Conservation (phyloP, 345 rosid species). For the Pugionium cornutum region DNA sequence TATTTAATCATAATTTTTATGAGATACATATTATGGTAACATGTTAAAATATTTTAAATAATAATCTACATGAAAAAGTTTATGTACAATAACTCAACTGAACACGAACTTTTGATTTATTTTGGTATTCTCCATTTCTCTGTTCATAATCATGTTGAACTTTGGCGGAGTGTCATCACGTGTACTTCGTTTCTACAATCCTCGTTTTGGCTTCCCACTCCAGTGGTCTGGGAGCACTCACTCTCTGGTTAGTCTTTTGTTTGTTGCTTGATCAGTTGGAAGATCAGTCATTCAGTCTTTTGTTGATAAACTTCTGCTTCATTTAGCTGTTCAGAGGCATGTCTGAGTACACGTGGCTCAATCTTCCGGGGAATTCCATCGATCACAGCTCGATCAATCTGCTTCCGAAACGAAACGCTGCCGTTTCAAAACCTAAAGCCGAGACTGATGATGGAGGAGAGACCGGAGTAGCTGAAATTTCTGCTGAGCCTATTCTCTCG, state of each 20-base stretch:
- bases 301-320: constrained; percentile 5
- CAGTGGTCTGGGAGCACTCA: constrained; percentile 97
- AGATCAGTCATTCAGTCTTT: constrained; percentile 10
- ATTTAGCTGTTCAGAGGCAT: constrained; percentile 47
- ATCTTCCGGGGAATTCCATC: constrained; percentile 45
- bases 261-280: neutral
- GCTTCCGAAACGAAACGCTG: constrained; percentile 44
- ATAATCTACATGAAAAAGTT: too few species aligned
- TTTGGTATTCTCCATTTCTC: too few species aligned
- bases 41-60: too few species aligned
- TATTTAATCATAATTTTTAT: too few species aligned
- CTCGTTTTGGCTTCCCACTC: constrained; percentile 83
- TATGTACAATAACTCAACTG: too few species aligned
- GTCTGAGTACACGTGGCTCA: constrained; percentile 72
- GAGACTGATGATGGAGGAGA: constrained; percentile 35
- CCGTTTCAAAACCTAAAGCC: constrained; percentile 47
- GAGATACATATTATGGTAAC: too few species aligned
- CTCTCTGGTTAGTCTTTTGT: constrained; percentile 67
- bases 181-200: constrained; percentile 42
- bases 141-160: too few species aligned
- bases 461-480: constrained; percentile 19
- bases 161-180: too few species aligned
- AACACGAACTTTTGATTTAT: too few species aligned
- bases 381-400: constrained; percentile 46
- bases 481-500: constrained; percentile 27